Evolutionary conservation across 805 yeast species (phyloP).

Genomic region (Spathaspora passalidarum): DNA sequence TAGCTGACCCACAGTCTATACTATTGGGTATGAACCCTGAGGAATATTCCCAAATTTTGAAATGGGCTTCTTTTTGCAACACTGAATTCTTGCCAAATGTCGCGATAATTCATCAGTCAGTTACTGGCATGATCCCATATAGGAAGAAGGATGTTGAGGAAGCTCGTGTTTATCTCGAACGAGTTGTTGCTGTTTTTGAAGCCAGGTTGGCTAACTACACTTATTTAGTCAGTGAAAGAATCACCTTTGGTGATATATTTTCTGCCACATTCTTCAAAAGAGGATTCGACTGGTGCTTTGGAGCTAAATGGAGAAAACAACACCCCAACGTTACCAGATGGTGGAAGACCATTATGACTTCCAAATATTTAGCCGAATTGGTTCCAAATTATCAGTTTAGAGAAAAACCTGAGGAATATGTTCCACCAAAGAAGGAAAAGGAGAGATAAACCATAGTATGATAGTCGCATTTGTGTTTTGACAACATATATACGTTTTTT

Average conservation of each 20-base stretch:
- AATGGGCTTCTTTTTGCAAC: slow-evolving; percentile 78
- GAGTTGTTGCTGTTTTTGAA: slow-evolving; percentile 47
- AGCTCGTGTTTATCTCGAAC: slow-evolving; percentile 35
- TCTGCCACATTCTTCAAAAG: slow-evolving; percentile 49
- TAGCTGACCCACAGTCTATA: slow-evolving; percentile 42
- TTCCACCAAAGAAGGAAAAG: slow-evolving; percentile 77
- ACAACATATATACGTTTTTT: too few species aligned
- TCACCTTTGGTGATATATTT: slow-evolving; percentile 57
- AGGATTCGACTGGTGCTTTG: slow-evolving; percentile 59
- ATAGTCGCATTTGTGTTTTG: too few species aligned
- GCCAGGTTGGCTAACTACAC: slow-evolving; percentile 57
- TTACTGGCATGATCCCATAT: slow-evolving; percentile 67
- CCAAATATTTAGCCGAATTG: slow-evolving; percentile 47
- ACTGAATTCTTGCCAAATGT: slow-evolving; percentile 54
- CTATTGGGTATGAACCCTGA: slow-evolving; percentile 64
- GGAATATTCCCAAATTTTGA: slow-evolving; percentile 65
- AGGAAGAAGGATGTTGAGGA: slow-evolving; percentile 68
- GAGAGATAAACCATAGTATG: too few species aligned
- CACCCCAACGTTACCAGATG: slow-evolving; percentile 69
- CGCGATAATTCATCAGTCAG: slow-evolving; percentile 53
- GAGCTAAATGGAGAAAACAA: slow-evolving; percentile 58
- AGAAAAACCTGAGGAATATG: slow-evolving; percentile 63
- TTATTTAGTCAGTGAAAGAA: slow-evolving; percentile 64
- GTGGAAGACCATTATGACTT: slow-evolving; percentile 54
- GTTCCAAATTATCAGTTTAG: slow-evolving; percentile 54